phyloP scores from a whole-genome alignment of 192 early-diverging fungal species.

The Rhizoclosmatium globosum region DNA sequence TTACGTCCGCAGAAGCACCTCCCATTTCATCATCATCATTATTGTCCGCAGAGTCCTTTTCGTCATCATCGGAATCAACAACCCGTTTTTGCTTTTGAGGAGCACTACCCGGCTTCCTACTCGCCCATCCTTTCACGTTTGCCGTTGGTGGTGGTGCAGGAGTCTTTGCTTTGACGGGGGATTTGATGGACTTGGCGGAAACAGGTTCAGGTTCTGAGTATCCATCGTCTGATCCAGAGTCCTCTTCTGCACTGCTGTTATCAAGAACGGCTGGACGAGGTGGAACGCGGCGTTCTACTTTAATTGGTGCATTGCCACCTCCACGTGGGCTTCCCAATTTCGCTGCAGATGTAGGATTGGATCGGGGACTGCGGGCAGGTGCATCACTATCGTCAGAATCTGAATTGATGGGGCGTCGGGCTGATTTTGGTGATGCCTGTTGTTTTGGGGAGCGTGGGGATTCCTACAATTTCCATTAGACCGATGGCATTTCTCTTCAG shows the following conservation, averaged over 20 bases:
- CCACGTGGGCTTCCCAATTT: not conserved
- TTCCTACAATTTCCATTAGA: too few species aligned
- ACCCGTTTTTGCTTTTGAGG: not conserved
- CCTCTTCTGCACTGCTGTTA: not conserved
- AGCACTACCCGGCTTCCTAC: not conserved
- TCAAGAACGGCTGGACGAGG: not conserved
- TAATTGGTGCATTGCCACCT: not conserved
- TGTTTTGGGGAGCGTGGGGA: not conserved
- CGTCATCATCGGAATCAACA: not conserved
- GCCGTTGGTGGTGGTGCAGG: not conserved
- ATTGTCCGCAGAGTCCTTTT: not conserved
- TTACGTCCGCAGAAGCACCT: not conserved
- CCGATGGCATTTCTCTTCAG: too few species aligned
- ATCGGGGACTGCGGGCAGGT: not conserved
- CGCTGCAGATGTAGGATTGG: not conserved
- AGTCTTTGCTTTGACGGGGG: too few species aligned
- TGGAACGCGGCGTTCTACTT: not conserved
- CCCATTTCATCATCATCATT: not conserved
- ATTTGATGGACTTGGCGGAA: not conserved
- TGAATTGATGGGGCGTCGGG: not conserved
- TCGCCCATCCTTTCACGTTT: conserved; percentile 1
- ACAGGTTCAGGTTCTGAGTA: not conserved
- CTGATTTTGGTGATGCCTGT: not conserved
- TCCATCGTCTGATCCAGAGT: not conserved
- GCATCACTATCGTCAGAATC: not conserved